Evolutionary conservation across 495 filamentous ascomycete species (phyloP), one percentile per base, ranked within the genome.

Genomic region (Trichoderma orchidacearum): DNA sequence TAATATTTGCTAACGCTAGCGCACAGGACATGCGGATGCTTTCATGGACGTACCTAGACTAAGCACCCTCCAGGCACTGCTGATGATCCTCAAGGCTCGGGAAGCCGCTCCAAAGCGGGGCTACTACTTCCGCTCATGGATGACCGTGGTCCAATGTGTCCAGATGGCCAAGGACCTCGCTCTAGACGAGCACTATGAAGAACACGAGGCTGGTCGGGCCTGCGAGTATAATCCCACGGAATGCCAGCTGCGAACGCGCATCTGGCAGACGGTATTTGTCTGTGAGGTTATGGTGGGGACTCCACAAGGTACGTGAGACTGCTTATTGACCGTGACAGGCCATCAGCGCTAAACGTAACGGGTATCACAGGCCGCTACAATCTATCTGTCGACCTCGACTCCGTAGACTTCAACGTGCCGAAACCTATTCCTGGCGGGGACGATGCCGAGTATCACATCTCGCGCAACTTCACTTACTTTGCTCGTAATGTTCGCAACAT

Each of bases 81-180:
- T 96, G 53, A 81, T 98, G 30, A 72, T 97, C 35, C 67, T 96
- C 17, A 98, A 98, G 72, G 94, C 93, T 2, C 78, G 91, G 59
- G 93, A 98, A 67, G 85, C 89, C 30, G 81, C 85, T 11, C 94
- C 94, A 2, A 93, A 93, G 66, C 84, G 89, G 62, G 93, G 93
- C 1, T 98, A 98, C 67, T 98, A 93, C 69, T 97, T 91, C 66
- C 82, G 93, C 25, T 98, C 93, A 11, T 98, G 93, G 93, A 96
- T 96, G 81, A 94, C 87, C 6, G 83, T 96, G 50, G 91, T 95
- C 55, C 90, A 87, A 38, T 85, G 91, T 55, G 84, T 96, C 23
- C 84, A 89, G 11, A 94, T 98, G 87, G 89, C 84, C 41, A 90
- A 94, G 62, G 93, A 98, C 65, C 75, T 98, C 55, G 90, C 89